Conservation (phyloP, 2,329 filamentous ascomycete species). For the Beauveria caledonica region DNA sequence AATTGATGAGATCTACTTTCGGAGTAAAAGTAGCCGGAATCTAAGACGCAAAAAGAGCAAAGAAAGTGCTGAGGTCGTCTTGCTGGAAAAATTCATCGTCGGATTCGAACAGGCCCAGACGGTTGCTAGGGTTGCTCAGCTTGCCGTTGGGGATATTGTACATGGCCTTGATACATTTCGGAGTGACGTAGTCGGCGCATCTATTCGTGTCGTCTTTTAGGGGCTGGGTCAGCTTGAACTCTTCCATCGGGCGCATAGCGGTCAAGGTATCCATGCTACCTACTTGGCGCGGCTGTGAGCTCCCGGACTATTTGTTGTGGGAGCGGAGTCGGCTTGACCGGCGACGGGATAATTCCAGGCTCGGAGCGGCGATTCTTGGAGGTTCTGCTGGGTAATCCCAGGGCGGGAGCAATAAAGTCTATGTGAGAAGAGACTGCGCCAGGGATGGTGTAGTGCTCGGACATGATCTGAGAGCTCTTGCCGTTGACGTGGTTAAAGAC, state of each 20-base stretch:
- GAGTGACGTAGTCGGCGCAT: constrained; percentile 48
- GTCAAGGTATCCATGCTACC: background rate
- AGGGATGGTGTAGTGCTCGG: background rate
- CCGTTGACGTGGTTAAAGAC: constrained; percentile 20
- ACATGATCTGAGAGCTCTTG: background rate
- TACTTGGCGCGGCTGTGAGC: background rate
- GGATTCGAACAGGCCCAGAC: constrained; percentile 34
- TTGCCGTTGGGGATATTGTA: constrained; percentile 27
- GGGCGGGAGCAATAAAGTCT: background rate
- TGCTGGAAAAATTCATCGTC: constrained; percentile 32
- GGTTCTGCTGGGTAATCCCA: background rate
- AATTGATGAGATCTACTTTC: constrained; percentile 22
- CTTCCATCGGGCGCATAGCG: too few species aligned
- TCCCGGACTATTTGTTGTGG: background rate
- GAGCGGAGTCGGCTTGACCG: background rate
- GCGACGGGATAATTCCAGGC: background rate
- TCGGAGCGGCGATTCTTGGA: background rate
- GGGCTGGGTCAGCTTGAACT: background rate
- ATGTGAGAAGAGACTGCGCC: background rate
- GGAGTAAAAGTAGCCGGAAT: constrained; percentile 31
- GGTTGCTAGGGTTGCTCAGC: constrained; percentile 23
- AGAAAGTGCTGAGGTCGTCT: constrained; percentile 30
- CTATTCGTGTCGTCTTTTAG: background rate
- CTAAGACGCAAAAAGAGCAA: constrained; percentile 22
- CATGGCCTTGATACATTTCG: constrained; percentile 42